phyloP scores from a whole-genome alignment of 768 basidiomycete genomes.

The Cantharellus cinnabarinus region DNA sequence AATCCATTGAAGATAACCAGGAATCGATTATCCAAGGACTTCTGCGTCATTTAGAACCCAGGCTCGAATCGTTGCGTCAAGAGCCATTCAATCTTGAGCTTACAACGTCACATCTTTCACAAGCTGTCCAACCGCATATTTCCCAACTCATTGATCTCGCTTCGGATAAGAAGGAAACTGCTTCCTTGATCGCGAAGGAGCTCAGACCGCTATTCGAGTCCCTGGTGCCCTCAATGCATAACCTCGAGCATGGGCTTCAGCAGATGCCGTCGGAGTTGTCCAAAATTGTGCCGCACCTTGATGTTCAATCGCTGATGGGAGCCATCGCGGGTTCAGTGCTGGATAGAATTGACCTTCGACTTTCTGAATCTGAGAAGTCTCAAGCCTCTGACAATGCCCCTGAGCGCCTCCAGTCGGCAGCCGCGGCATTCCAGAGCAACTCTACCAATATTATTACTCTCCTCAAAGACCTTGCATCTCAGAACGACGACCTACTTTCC shows the following conservation, averaged over 20 bases:
- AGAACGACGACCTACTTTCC: constrained; percentile 3
- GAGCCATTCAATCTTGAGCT: constrained; percentile 62
- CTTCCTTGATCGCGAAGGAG: constrained; percentile 53
- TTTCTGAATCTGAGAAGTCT: constrained; percentile 60
- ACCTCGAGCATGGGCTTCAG: constrained; percentile 34
- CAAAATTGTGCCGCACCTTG: constrained; percentile 50
- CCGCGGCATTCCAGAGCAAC: constrained; percentile 19
- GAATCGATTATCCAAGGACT: constrained; percentile 43
- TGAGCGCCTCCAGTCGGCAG: constrained; percentile 24
- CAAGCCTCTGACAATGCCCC: constrained; percentile 19
- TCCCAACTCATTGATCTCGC: constrained; percentile 76
- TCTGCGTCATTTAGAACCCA: constrained; percentile 34
- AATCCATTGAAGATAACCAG: constrained; percentile 28
- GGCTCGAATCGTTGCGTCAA: constrained; percentile 35
- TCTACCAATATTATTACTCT: background rate
- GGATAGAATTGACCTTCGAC: constrained; percentile 60
- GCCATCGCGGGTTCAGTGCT: constrained; percentile 78
- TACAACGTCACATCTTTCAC: constrained; percentile 51
- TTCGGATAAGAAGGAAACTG: constrained; percentile 76
- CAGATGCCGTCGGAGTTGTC: constrained; percentile 51
- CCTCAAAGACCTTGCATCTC: constrained; percentile 2
- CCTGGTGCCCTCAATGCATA: constrained; percentile 20
- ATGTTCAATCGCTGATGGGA: constrained; percentile 74
- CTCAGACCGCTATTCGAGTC: constrained; percentile 45
- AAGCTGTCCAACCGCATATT: constrained; percentile 78